Base-by-base conservation (phyloP, 2,329 filamentous ascomycete genomes). In the Penicillium sp. region DNA sequence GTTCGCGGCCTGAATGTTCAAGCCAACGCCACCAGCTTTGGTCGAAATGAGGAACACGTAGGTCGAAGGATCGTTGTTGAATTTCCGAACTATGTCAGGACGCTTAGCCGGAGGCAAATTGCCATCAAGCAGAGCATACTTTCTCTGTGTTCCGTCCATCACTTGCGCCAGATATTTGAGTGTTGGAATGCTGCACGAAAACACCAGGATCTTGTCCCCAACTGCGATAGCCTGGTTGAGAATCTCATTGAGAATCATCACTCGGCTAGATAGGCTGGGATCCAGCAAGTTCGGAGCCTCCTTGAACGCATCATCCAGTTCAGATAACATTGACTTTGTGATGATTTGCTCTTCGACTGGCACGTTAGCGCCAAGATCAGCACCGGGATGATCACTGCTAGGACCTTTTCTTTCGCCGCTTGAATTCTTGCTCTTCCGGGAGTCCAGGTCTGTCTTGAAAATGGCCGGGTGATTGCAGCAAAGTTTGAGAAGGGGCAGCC, bases 1-100 rank as follows among this genome's bases (percentile, higher is more conserved):
- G 69, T 92, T 96, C 1, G 92, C 92, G 1, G 88, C 87, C 39
- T 85, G 84, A 13, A 97, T 88, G 61, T 97, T 97, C 48, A 96
- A 78, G 0, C 92, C 92, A 1, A 92, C 77, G 0, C 91, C 90
- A 22, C 92, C 92, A 9, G 92, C 90, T 57, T 74, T 85, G 1
- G 91, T 96, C 0, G 91, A 96, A 55, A 96, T 91, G 2, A 97
- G 77, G 67, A 90, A 90, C 0, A 95, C 79, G 18, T 77, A 66
- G 2, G 71, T 55, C 24, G 85, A 80, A 1, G 75, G 71, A 2
- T 73, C 60, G 0, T 69, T 67, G 63, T 94, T 92, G 78, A 96
- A 96, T 0, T 74, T 68, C 59, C 89, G 89, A 9, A 88, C 83
- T 39, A 83, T 73, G 1, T 72, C 69, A 69, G 91, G 88, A 10